Evolutionary conservation across 305 asterid species (phyloP).

Genomic region (Lippia alba): DNA sequence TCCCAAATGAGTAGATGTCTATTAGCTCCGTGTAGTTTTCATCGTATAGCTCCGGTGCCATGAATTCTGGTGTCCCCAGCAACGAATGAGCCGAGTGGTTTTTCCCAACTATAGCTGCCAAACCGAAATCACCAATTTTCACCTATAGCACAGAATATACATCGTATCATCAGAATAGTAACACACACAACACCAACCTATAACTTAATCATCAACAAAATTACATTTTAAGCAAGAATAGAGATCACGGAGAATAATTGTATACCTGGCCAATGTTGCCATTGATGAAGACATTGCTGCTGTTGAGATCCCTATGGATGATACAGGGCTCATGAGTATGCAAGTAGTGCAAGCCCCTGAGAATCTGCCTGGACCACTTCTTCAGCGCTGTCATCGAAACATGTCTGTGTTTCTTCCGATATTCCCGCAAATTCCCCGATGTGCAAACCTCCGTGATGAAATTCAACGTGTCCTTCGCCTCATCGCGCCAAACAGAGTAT

Average conservation of each 20-base stretch:
- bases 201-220: background rate
- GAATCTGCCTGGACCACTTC: conserved; percentile 83
- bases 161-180: too few species aligned
- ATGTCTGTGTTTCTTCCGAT: conserved; percentile 71
- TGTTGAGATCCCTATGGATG: conserved; percentile 79
- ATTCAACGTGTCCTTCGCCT: conserved; percentile 58
- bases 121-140: conserved; percentile 82
- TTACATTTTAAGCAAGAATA: background rate
- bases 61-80: conserved; percentile 89
- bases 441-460: conserved; percentile 85
- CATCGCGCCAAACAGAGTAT: conserved; percentile 73
- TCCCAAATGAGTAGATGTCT: conserved; percentile 80
- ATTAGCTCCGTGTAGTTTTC: conserved; percentile 71
- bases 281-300: conserved; percentile 85
- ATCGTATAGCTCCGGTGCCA: conserved; percentile 80
- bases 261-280: conserved; percentile 83
- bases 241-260: background rate
- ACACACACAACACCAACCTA: background rate
- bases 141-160: conserved; percentile 45
- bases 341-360: conserved; percentile 74
- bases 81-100: conserved; percentile 71
- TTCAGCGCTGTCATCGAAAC: conserved; percentile 74
- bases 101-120: conserved; percentile 73
- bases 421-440: conserved; percentile 79
- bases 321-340: conserved; percentile 78